A percentile compares a stretch with the other conserved stretches of the same genome.
Evolutionary conservation across 805 yeast genomes (phyloP).

Genomic region (Dipodascus albidus): DNA sequence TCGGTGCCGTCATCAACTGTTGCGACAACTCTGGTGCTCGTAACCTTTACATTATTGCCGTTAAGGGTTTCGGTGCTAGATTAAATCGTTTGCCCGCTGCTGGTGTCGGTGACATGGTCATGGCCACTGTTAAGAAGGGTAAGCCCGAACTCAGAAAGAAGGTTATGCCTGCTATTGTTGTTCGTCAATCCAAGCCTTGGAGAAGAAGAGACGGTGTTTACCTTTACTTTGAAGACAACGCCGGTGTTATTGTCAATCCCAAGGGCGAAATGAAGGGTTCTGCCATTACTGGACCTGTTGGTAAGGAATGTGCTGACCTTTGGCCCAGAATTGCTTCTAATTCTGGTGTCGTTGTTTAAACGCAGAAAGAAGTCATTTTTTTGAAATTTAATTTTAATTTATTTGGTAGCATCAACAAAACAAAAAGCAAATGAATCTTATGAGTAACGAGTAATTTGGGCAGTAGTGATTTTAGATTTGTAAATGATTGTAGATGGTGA

Average conservation of each 20-base stretch:
- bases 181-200: slow-evolving; percentile 99
- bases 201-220: slow-evolving; percentile 99
- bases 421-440: slow-evolving; percentile 1
- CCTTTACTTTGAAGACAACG: slow-evolving; percentile 99
- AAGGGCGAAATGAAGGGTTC: slow-evolving; percentile 99
- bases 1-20: slow-evolving; percentile 99
- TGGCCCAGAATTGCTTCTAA: slow-evolving; percentile 99
- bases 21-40: slow-evolving; percentile 99
- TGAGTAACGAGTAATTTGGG: neutral
- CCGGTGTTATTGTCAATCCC: slow-evolving; percentile 99
- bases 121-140: slow-evolving; percentile 99
- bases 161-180: slow-evolving; percentile 99
- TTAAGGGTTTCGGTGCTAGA: slow-evolving; percentile 99
- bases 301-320: slow-evolving; percentile 99
- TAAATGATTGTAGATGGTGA: neutral
- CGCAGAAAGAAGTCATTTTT: neutral
- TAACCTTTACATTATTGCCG: slow-evolving; percentile 97
- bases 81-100: slow-evolving; percentile 99
- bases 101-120: slow-evolving; percentile 84
- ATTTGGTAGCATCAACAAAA: slow-evolving; percentile 1
- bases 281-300: slow-evolving; percentile 99
- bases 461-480: neutral
- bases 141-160: slow-evolving; percentile 99
- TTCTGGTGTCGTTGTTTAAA: slow-evolving; percentile 99
- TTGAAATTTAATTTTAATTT: neutral